These are phyloP conservation scores for Geosmithia flava DNA, from an alignment of 2,329 filamentous ascomycete species.

Conservation along the genomic window DNA sequence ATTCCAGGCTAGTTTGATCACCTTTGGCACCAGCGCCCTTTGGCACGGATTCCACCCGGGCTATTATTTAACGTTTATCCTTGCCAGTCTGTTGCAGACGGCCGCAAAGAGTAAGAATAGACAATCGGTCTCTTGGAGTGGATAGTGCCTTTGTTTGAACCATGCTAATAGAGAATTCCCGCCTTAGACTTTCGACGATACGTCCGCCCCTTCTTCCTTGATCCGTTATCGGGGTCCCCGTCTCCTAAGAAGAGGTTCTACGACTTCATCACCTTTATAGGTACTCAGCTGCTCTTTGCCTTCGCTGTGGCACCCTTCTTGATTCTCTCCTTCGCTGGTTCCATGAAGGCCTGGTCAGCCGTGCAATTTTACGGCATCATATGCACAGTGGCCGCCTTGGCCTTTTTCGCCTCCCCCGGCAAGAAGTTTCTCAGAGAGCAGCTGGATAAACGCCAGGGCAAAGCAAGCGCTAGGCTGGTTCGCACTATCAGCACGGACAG, in stretches of 20 bases:
- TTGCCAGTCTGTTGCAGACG: slow-evolving; percentile 86
- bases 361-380: slow-evolving; percentile 82
- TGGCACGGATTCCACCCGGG: slow-evolving; percentile 99
- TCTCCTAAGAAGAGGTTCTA: slow-evolving; percentile 72
- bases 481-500: slow-evolving; percentile 46
- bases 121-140: background rate
- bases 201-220: slow-evolving; percentile 84
- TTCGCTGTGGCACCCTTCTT: slow-evolving; percentile 81
- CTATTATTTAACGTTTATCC: slow-evolving; percentile 83
- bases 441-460: slow-evolving; percentile 44
- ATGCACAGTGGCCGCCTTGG: slow-evolving; percentile 50
- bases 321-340: slow-evolving; percentile 60
- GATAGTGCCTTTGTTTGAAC: background rate
- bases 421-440: slow-evolving; percentile 46
- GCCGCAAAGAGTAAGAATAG: slow-evolving; percentile 59
- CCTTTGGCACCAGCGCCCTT: slow-evolving; percentile 85
- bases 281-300: slow-evolving; percentile 71
- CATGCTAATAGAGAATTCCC: background rate
- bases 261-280: slow-evolving; percentile 62
- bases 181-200: slow-evolving; percentile 70
- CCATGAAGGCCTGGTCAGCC: slow-evolving; percentile 64
- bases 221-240: slow-evolving; percentile 58
- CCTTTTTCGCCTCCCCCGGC: slow-evolving; percentile 69
- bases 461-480: slow-evolving; percentile 29
- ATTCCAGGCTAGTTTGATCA: slow-evolving; percentile 86